A percentile compares a stretch with the other conserved stretches of the same genome.
Conservation (phyloP, 441 rosid species). For the Erysimum cheiri region DNA sequence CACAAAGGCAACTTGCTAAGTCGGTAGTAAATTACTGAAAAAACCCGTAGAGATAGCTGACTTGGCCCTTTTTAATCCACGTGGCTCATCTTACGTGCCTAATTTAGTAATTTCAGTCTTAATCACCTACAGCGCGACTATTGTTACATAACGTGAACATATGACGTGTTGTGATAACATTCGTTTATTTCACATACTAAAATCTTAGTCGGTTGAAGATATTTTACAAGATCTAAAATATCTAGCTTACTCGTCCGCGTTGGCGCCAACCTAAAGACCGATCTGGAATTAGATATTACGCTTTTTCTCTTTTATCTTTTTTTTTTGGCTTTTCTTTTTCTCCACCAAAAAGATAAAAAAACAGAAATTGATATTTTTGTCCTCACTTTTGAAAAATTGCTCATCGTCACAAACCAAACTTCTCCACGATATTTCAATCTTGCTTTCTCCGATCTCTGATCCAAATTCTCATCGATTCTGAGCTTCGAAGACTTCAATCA, state of each 20-base stretch:
- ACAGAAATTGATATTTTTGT: neutral
- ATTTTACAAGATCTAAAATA: conserved; percentile 74
- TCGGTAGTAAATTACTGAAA: conserved; percentile 22
- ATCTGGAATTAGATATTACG: conserved; percentile 69
- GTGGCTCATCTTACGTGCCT: conserved; percentile 18
- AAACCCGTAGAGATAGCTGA: conserved; percentile 9
- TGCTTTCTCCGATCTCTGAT: conserved; percentile 37
- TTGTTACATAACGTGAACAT: neutral
- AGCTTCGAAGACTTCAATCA: neutral
- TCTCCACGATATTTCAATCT: conserved; percentile 32
- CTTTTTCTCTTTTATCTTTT: conserved; percentile 47
- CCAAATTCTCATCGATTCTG: conserved; percentile 1
- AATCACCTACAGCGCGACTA: conserved; percentile 24
- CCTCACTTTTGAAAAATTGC: conserved; percentile 31
- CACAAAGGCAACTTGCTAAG: conserved; percentile 35
- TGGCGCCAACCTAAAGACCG: conserved; percentile 47
- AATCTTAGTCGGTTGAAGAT: conserved; percentile 17
- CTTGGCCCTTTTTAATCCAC: conserved; percentile 26
- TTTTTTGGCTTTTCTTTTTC: conserved; percentile 20
- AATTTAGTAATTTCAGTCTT: neutral
- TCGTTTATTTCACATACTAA: neutral
- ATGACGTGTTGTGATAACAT: conserved; percentile 16
- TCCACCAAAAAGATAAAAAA: neutral
- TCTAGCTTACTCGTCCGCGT: conserved; percentile 84
- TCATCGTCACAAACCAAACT: conserved; percentile 46